Base-by-base conservation (phyloP, 805 yeast genomes). In the Crinitomyces ghanaensis region DNA sequence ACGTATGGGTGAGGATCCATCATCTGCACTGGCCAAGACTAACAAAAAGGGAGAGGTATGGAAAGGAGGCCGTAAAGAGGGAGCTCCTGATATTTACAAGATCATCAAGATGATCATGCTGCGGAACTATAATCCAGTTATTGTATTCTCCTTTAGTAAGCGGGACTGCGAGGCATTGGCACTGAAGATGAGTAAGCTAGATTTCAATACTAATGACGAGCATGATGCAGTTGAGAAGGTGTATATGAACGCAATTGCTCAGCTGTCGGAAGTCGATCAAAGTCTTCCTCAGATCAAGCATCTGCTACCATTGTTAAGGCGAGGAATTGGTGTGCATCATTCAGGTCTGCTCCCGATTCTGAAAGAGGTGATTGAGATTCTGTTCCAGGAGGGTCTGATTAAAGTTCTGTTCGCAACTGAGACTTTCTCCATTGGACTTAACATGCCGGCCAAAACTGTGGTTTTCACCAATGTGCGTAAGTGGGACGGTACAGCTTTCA, bases 381-480 rank as follows among this genome's bases (percentile, higher is more conserved):
- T 91, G 38, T 91, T 91, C 65, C 98, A 91, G 59, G 97, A 91
- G 63, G 98, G 98, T 8, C 72, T 88, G 33, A 63, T 91, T 38
- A 91, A 91, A 55, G 97, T 88, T 1, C 63, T 91, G 37, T 91
- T 91, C 61, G 98, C 98, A 3, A 91, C 99, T 0, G 99, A 91
- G 57, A 91, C 99, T 2, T 91, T 91, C 54, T 86, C 97, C 8
- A 91, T 91, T 62, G 99, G 99, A 33, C 72, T 91, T 34, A 91
- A 91, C 61, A 91, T 91, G 98, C 99, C 99, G 49, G 97, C 98
- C 7, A 91, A 91, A 50, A 91, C 99, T 0, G 99, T 91, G 28
- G 98, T 91, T 2, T 91, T 91, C 58, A 91, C 98, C 0, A 82
- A 88, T 21, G 98, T 91, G 14, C 74, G 98, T 54, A 91, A 91